Evolutionary conservation across 2,329 filamentous ascomycete species (phyloP).

Genomic region (Phoma sp.): DNA sequence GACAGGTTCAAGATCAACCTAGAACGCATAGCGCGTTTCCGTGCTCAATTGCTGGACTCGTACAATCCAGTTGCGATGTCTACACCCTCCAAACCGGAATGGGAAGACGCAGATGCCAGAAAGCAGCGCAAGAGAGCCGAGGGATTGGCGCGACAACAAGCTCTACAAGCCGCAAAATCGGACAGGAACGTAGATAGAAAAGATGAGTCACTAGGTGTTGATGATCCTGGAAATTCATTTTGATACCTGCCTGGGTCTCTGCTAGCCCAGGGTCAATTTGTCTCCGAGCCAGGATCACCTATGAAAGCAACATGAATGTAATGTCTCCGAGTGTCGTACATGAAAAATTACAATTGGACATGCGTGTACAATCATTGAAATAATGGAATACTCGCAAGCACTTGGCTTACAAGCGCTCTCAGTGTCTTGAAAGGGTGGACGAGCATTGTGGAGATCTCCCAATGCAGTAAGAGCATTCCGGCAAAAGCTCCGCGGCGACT

Average conservation of each 20-base stretch:
- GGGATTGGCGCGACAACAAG: constrained; percentile 58
- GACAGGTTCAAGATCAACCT: constrained; percentile 74
- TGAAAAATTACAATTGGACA: no score
- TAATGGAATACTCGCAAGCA: no score
- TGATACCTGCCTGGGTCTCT: not conserved
- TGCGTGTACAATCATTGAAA: no score
- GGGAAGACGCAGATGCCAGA: constrained; percentile 50
- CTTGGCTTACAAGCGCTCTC: not conserved
- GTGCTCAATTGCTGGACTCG: constrained; percentile 54
- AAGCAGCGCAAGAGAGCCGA: constrained; percentile 50
- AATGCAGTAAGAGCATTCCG: constrained; percentile 7
- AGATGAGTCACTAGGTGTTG: constrained; percentile 3
- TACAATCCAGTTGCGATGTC: constrained; percentile 7
- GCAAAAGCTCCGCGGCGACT: constrained; percentile 12
- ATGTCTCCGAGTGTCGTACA: no score
- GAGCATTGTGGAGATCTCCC: not conserved
- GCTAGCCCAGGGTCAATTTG: not conserved
- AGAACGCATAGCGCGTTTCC: constrained; percentile 71
- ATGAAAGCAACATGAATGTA: no score
- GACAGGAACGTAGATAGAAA: not conserved
- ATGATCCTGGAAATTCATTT: constrained; percentile 2
- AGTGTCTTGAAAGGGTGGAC: not conserved
- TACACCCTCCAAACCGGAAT: constrained; percentile 34
- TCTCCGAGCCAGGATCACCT: constrained; percentile 4
- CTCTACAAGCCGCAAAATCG: constrained; percentile 20